A percentile compares a stretch with the other conserved stretches of the same genome.
These are phyloP conservation scores for Aspergillus phoenicis DNA, from an alignment of 2,329 filamentous ascomycete genomes.

Conservation along the genomic window DNA sequence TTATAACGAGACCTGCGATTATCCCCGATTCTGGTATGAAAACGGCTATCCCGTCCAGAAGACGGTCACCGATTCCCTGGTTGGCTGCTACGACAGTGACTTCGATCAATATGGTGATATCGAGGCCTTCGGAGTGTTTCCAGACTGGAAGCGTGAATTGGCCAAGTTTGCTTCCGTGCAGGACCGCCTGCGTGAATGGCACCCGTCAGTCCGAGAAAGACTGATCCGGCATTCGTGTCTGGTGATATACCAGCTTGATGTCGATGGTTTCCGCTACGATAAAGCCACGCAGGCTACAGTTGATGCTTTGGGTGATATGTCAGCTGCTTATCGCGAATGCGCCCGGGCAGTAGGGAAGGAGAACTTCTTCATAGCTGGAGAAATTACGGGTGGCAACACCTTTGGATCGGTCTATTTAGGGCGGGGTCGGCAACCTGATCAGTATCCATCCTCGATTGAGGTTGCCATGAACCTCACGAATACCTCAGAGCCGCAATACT, in stretches of 20 bases:
- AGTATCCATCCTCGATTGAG: conserved; percentile 49
- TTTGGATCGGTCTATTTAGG: conserved; percentile 63
- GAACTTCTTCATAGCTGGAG: conserved; percentile 65
- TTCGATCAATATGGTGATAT: conserved; percentile 67
- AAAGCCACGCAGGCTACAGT: conserved; percentile 65
- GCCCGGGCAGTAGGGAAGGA: conserved; percentile 57
- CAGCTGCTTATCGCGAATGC: conserved; percentile 59
- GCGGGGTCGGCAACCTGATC: conserved; percentile 58
- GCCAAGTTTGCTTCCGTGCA: conserved; percentile 68
- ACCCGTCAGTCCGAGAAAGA: conserved; percentile 58
- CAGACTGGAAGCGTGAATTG: conserved; percentile 64
- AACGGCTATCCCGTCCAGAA: conserved; percentile 53
- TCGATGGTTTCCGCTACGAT: conserved; percentile 67
- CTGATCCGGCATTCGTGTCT: conserved; percentile 65
- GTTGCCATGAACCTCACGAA: conserved; percentile 53
- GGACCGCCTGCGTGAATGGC: conserved; percentile 66
- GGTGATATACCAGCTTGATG: conserved; percentile 60
- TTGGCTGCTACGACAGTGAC: conserved; percentile 62
- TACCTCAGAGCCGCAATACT: conserved; percentile 45
- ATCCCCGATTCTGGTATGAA: conserved; percentile 64
- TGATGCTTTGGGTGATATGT: conserved; percentile 61
- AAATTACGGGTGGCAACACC: conserved; percentile 63
- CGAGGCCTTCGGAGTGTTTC: conserved; percentile 64
- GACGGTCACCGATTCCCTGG: conserved; percentile 50
- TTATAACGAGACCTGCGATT: conserved; percentile 56